phyloP scores from a whole-genome alignment of 2,329 filamentous ascomycete genomes.

The Lasiodiplodia citricola region DNA sequence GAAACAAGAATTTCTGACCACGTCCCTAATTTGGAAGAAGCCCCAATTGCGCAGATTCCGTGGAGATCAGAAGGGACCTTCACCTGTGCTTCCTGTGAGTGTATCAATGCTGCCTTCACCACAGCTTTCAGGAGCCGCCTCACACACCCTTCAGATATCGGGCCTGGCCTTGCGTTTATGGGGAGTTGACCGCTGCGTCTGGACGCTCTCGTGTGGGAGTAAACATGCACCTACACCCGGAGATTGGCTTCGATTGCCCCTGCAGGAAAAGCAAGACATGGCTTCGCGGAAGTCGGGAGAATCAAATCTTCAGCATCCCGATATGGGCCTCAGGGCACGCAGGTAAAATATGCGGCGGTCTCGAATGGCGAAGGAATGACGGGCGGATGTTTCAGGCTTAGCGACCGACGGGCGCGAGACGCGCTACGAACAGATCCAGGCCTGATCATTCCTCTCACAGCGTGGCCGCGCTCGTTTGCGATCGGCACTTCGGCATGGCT shows the following conservation, averaged over 20 bases:
- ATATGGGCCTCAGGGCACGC: background rate
- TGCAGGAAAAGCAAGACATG: background rate
- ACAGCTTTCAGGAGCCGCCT: background rate
- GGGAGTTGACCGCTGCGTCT: background rate
- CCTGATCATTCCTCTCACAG: background rate
- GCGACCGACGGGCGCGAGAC: constrained; percentile 7
- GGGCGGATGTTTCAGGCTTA: constrained; percentile 11
- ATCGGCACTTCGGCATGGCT: constrained; percentile 16
- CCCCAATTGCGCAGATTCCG: background rate
- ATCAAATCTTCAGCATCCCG: background rate
- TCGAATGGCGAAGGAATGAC: background rate
- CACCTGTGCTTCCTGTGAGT: background rate
- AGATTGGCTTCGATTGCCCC: background rate
- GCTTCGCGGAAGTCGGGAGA: background rate
- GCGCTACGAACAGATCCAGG: background rate
- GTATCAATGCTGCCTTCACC: background rate
- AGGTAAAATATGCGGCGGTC: background rate
- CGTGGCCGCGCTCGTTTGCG: background rate
- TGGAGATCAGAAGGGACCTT: background rate
- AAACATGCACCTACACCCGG: background rate
- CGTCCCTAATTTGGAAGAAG: background rate
- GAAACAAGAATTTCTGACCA: background rate
- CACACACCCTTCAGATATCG: background rate
- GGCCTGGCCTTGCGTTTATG: background rate
- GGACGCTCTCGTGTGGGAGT: background rate